A percentile compares a stretch with the other conserved stretches of the same genome.
phyloP scores from a whole-genome alignment of 192 early-diverging fungal genomes.

The Pilobolus umbonatus region DNA sequence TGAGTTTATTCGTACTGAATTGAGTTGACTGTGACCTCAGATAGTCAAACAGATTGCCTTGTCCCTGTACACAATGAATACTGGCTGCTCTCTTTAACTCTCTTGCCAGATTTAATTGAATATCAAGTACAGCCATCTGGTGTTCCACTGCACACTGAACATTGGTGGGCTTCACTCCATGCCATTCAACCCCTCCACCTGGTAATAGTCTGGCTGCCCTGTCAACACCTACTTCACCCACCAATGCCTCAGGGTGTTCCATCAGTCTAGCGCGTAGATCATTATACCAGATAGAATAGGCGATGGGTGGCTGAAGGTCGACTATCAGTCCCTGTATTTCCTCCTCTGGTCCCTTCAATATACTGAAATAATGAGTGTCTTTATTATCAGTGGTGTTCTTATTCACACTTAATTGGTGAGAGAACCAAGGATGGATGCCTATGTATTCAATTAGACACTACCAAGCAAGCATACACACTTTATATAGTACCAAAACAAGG shows the following conservation, averaged over 20 bases:
- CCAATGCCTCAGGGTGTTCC: conserved; percentile 20
- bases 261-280: conserved; percentile 11
- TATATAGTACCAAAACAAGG: conserved; percentile 27
- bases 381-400: too few species aligned
- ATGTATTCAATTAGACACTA: not conserved
- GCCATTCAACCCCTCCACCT: conserved; percentile 26
- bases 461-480: not conserved
- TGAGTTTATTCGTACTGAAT: conserved; percentile 28
- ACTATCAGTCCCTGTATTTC: too few species aligned
- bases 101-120: conserved; percentile 69
- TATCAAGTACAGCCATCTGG: conserved; percentile 43
- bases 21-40: not conserved
- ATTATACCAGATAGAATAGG: conserved; percentile 21
- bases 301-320: conserved; percentile 19
- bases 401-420: conserved; percentile 10
- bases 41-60: conserved; percentile 46
- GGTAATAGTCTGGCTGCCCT: conserved; percentile 29
- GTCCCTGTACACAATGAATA: conserved; percentile 77
- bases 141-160: conserved; percentile 24
- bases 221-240: conserved; percentile 36
- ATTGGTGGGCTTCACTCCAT: conserved; percentile 26
- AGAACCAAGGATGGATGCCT: conserved; percentile 36
- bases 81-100: conserved; percentile 58
- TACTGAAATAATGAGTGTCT: conserved; percentile 17
- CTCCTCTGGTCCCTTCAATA: conserved; percentile 14